phyloP scores from a whole-genome alignment of 2,329 filamentous ascomycete species.

The Alternaria arborescens region DNA sequence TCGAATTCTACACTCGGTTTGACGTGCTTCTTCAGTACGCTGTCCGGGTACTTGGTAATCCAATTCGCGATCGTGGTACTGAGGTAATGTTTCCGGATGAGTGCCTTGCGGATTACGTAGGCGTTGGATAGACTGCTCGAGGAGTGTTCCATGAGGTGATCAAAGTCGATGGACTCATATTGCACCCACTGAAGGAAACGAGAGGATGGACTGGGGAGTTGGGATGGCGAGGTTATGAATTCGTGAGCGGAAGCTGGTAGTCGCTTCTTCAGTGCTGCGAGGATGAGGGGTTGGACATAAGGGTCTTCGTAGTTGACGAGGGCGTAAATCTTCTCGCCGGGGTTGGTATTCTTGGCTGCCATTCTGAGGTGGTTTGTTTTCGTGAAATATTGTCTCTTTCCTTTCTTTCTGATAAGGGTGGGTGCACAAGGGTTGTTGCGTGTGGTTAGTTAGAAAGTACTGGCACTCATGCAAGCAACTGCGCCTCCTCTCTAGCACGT shows the following conservation, averaged over 20 bases:
- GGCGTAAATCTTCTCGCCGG: conserved; percentile 64
- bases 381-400: not conserved
- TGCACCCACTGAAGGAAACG: conserved; percentile 79
- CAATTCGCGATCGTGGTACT: conserved; percentile 84
- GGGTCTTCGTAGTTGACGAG: conserved; percentile 84
- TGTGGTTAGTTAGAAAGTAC: not conserved
- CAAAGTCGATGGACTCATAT: conserved; percentile 90
- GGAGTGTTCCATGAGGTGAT: conserved; percentile 71
- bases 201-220: conserved; percentile 56
- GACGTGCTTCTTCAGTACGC: conserved; percentile 73
- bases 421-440: not conserved
- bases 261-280: conserved; percentile 71
- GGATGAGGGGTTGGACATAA: conserved; percentile 88
- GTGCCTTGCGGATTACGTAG: conserved; percentile 93
- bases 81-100: conserved; percentile 96
- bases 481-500: not conserved
- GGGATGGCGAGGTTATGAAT: conserved; percentile 62
- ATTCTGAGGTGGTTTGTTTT: not conserved
- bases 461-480: not conserved
- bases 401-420: not conserved
- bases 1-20: conserved; percentile 87
- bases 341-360: not conserved
- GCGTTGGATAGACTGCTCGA: conserved; percentile 77
- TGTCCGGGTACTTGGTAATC: conserved; percentile 81
- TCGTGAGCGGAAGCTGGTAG: conserved; percentile 66